Percentiles rank a stretch among this genome's conserved stretches.
Conservation (phyloP, 225 moss, liverwort and hornwort species). For the Bryum argenteum region DNA sequence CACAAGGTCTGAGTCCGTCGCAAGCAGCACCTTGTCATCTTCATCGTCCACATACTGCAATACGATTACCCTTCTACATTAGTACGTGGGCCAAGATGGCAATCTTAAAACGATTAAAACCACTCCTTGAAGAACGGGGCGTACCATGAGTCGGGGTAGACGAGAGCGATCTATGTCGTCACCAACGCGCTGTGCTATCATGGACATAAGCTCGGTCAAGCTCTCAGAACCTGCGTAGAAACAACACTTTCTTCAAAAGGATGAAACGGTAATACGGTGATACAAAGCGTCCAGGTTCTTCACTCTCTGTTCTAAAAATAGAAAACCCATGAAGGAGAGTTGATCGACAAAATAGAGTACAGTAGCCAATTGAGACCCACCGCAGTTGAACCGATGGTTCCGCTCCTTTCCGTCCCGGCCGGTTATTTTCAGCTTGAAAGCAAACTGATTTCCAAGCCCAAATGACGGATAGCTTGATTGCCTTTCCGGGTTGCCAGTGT, state of each 20-base stretch:
- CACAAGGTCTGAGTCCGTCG: constrained; percentile 85
- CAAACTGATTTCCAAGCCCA: constrained; percentile 80
- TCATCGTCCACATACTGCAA: constrained; percentile 99
- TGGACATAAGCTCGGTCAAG: constrained; percentile 97
- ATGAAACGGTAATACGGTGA: background rate
- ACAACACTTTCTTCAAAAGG: background rate
- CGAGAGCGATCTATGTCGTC: constrained; percentile 84
- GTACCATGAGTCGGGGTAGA: constrained; percentile 91
- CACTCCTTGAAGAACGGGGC: background rate
- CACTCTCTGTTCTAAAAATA: constrained; percentile 3
- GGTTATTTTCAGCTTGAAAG: constrained; percentile 77
- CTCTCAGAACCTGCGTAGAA: constrained; percentile 85
- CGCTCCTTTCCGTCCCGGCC: constrained; percentile 78
- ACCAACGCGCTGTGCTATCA: constrained; percentile 92
- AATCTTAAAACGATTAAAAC: constrained; percentile 2
- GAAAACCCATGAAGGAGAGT: background rate
- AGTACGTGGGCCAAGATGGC: constrained; percentile 23
- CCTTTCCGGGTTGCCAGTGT: constrained; percentile 73
- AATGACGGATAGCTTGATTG: constrained; percentile 74
- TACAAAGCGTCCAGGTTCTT: background rate
- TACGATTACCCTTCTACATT: constrained; percentile 19
- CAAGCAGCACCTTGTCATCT: constrained; percentile 90
- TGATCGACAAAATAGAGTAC: background rate
- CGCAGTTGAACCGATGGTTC: constrained; percentile 96
- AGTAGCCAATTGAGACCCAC: constrained; percentile 44